Base-by-base conservation (phyloP, 2,329 filamentous ascomycete species). In the Colletotrichum musae region DNA sequence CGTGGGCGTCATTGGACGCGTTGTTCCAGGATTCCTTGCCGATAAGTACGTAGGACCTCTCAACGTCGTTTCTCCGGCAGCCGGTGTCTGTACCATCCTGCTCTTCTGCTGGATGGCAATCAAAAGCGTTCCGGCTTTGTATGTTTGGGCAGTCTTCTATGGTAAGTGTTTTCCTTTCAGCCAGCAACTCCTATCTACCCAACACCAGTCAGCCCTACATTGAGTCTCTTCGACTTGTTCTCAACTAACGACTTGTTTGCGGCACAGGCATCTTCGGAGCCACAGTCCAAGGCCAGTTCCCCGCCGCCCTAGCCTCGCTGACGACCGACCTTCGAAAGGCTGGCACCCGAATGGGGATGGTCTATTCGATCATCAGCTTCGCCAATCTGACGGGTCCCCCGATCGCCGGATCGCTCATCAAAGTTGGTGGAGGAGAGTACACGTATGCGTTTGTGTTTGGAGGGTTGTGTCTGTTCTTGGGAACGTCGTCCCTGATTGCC, bases 211-310 rank as follows among this genome's bases (percentile, higher is more conserved):
- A 36, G 9, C 10, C 9, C 10, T 36, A 10, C 10, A 36, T 36
- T 10, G 10, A 36, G 3, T 10, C 28, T 36, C 32, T 7, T 36
- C 32, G 9, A 36, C 10, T 4, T 10, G 2, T 10, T 1, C 7
- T 26, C 13, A 21, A 2, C 51, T 32, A 15, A 53, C 26, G 10
- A 28, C n/a, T 28, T 24, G 6, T 53, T 24, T 6, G 13, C 13
- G 24, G 7, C 6, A 28, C 6, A 48, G 59, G 92, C 1, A 82
- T 92, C 52, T 85, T 86, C 2, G 88, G 85, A 0, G 90, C 89
- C 0, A 89, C 85, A 0, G 87, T 93, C 53, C 91, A 93, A 77
- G 85, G 86, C 5, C 76, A 93, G 4, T 92, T 93, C 71, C 91
- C 91, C 0, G 89, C 90, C 0, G 87, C 86, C 0, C 73, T 92